phyloP scores from a whole-genome alignment of 2,329 filamentous ascomycete species.

The Colletotrichum sp. region DNA sequence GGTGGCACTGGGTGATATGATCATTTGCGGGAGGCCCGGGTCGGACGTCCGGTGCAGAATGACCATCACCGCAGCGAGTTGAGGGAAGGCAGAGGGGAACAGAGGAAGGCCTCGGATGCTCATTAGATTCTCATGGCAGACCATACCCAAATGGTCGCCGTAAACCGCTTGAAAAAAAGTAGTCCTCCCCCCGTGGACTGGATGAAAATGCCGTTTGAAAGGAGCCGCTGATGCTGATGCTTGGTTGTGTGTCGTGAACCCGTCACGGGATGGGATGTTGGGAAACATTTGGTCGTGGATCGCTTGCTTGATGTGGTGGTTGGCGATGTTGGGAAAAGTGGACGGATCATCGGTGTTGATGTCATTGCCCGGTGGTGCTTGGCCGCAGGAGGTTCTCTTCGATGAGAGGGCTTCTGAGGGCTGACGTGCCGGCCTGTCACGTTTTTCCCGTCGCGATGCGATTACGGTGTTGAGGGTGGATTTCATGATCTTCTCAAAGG shows the following conservation, averaged over 20 bases:
- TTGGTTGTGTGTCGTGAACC: background rate
- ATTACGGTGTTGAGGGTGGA: background rate
- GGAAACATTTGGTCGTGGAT: background rate
- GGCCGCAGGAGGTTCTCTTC: background rate
- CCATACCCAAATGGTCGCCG: background rate
- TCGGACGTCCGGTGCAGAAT: background rate
- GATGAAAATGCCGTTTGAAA: conserved; percentile 3
- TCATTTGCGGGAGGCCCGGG: background rate
- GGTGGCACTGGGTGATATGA: background rate
- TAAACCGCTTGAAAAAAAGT: background rate
- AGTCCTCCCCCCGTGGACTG: background rate
- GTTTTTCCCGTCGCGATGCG: background rate
- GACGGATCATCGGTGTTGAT: conserved; percentile 6
- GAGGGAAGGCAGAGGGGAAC: fast-evolving
- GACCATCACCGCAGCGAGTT: background rate
- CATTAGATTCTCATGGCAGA: background rate
- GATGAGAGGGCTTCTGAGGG: background rate
- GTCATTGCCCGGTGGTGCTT: background rate
- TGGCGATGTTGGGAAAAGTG: background rate
- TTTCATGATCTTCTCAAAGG: conserved; percentile 1
- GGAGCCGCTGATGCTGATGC: conserved; percentile 1
- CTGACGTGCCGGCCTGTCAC: conserved; percentile 12
- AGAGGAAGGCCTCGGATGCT: background rate
- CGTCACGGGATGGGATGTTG: background rate
- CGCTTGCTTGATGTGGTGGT: background rate